phyloP scores from a whole-genome alignment of 176 grass and related monocot genomes.

The Eleusine coracana region DNA sequence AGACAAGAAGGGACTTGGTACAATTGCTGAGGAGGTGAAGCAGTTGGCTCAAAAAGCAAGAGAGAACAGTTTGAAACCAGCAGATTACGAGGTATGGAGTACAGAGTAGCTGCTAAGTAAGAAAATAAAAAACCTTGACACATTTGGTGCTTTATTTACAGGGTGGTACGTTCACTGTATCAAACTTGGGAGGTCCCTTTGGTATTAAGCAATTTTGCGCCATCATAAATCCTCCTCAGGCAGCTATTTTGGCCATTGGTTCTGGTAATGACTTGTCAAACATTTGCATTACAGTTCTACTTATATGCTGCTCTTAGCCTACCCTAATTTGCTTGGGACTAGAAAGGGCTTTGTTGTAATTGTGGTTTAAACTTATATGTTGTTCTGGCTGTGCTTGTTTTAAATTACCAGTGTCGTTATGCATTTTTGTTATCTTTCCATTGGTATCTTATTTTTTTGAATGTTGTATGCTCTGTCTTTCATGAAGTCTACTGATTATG shows the following conservation, averaged over 20 bases:
- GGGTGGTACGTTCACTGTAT: conserved; percentile 93
- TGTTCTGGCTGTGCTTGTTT: neutral
- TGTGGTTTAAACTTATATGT: neutral
- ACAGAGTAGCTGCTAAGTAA: neutral
- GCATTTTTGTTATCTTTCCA: neutral
- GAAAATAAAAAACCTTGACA: conserved; percentile 1
- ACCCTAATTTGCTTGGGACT: neutral
- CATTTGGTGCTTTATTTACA: conserved; percentile 46
- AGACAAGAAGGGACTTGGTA: conserved; percentile 91
- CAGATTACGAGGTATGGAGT: conserved; percentile 78
- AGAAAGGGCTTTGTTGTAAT: neutral
- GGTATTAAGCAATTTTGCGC: conserved; percentile 97
- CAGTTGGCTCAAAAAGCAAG: conserved; percentile 82
- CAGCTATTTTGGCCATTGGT: conserved; percentile 90
- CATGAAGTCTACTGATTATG: neutral
- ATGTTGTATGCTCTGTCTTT: neutral
- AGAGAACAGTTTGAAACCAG: conserved; percentile 87
- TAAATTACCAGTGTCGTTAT: neutral
- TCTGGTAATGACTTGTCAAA: conserved; percentile 57
- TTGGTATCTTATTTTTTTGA: neutral
- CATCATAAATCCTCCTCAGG: conserved; percentile 95
- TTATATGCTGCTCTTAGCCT: neutral
- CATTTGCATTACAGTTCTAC: neutral
- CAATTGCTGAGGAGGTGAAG: conserved; percentile 92
- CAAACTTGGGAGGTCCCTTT: conserved; percentile 93